Base-by-base conservation (phyloP, 176 grass and related monocot genomes). In the Bonia amplexicaulis region DNA sequence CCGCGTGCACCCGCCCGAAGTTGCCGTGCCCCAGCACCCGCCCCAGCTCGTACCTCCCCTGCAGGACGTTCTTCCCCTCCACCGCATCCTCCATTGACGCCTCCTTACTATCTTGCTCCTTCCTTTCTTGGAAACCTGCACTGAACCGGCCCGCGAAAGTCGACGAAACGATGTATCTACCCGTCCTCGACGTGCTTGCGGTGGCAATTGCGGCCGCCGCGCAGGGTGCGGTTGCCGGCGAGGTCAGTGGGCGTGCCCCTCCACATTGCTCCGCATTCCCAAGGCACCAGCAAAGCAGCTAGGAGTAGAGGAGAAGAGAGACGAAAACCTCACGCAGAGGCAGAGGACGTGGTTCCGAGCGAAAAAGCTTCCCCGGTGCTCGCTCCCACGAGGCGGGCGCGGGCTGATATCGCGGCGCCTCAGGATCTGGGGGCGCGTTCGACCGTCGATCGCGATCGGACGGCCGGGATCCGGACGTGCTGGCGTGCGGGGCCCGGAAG, bases 101-200 rank as follows among this genome's bases (percentile, higher is more conserved):
- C 55, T 17, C 27, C 26, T 26, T 7, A 17, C 37, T 47, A 12
- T 16, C 33, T 35, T 39, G 17, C 13, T 33, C 20, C 6, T 55
- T 55, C 19, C 64, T 25, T 23, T 12, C 54, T 26, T 51, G 16
- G 15, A 39, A 22, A 68, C 35, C 66, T 41, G 16, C 8, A 17
- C 49, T 17, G 19, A 57, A 57, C 53, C 19, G 20, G 7, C 19
- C 20, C 7, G 53, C 7, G 7, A 57, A 22, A 57, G 53, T 57
- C 53, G 9, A 60, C n/a, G 57, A 25, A 17, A 40, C 23, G 42
- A 65, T 12, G 15, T 22, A 27, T 22, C 90, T 92, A 85, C 87
- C 91, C 88, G 81, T 85, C 91, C 84, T 93, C 82, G 85, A 93
- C 88, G 85, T 93, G 88, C 88, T 93, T 93, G 9, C 91, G 85